Base-by-base conservation (phyloP, 805 yeast species). In the Schwanniomyces pseudopolymorphus region DNA sequence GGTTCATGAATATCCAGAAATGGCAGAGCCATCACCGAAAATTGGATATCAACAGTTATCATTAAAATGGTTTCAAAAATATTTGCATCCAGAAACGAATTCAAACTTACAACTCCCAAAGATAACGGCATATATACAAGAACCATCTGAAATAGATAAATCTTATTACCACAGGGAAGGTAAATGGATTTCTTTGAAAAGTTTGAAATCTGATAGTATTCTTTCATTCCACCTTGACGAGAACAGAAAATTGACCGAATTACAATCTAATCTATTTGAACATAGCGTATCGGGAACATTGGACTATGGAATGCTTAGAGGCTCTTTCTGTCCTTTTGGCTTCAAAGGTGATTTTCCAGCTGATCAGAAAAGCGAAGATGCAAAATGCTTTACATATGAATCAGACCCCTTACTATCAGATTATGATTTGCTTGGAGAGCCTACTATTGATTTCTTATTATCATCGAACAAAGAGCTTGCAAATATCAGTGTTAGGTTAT, bases 1-100 rank as follows among this genome's bases (percentile, higher is more conserved):
- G 79, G 78, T 74, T 40, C 79, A 74, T 51, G 78, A 74, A 11
- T 74, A 64, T 54, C 79, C 78, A 3, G 78, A 74, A 51, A 67
- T 74, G 59, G 78, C 78, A 1, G 70, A 68, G 27, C 78, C 78
- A 5, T 62, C 64, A 8, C 78, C 79, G 26, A 67, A 65, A 46
- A 67, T 74, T 51, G 78, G 77, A 3, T 74, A 67, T 44, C 72
- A 69, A 33, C 75, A 74, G 48, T 42, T 72, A 24, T 67, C 77
- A 1, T 51, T 70, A 31, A 53, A 59, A 20, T 74, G 78, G 79
- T 74, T 69, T 56, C 50, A 55, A 35, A 72, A 72, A 46, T 70
- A 69, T 53, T 56, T 74, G 45, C 56, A 58, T 28, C 66, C 67
- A 2, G 53, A 33, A 17, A 7, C 13, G 37, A 44, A 46, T 9